phyloP scores from a whole-genome alignment of 1,284 basidiomycete genomes.

The Melampsora americana region DNA sequence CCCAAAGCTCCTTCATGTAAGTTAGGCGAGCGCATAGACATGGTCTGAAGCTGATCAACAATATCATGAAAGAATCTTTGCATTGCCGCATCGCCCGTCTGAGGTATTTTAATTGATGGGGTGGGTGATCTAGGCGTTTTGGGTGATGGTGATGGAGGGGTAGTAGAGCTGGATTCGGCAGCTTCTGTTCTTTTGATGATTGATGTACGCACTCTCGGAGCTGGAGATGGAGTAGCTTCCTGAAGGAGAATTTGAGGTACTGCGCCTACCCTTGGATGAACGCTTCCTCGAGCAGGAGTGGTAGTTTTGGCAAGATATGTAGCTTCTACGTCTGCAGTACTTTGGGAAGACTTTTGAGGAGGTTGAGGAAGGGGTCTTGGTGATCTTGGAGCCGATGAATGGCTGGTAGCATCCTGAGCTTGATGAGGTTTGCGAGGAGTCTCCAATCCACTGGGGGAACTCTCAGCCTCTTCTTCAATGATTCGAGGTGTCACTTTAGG shows the following conservation, averaged over 20 bases:
- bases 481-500: not conserved
- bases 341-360: constrained; percentile 50
- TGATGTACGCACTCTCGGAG: constrained; percentile 48
- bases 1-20: constrained; percentile 41
- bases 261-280: constrained; percentile 49
- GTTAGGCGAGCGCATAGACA: constrained; percentile 59
- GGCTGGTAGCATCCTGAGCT: constrained; percentile 14
- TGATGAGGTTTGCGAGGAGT: constrained; percentile 31
- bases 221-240: constrained; percentile 54
- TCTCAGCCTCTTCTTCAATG: constrained; percentile 2
- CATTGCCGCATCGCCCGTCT: constrained; percentile 67
- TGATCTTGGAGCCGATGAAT: not conserved
- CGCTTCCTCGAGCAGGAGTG: constrained; percentile 47
- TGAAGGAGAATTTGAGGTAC: constrained; percentile 56
- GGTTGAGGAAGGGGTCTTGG: constrained; percentile 52
- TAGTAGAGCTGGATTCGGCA: not conserved
- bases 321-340: constrained; percentile 51
- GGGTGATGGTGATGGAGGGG: constrained; percentile 49
- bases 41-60: constrained; percentile 70
- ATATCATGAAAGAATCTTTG: constrained; percentile 77
- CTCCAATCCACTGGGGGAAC: not conserved
- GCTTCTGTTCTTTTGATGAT: constrained; percentile 44
- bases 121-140: constrained; percentile 35
- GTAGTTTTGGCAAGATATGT: constrained; percentile 56
- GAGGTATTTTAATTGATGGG: constrained; percentile 56